Conservation (phyloP, 2,329 filamentous ascomycete genomes). For the Talaromyces albobiverticillius region DNA sequence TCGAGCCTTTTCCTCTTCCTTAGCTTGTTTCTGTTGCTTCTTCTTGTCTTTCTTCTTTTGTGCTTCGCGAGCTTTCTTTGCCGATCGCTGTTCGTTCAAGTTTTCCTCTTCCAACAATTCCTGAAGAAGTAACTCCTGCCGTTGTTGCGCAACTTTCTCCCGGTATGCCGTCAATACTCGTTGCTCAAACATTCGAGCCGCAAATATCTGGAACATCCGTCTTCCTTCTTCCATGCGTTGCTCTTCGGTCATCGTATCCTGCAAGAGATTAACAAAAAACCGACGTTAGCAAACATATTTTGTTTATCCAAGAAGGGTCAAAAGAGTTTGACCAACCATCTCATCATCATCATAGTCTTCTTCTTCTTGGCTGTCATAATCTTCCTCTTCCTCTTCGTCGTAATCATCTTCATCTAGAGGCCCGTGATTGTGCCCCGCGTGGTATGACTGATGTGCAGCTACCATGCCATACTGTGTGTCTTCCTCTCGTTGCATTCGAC, state of each 20-base stretch:
- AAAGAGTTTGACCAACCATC: conserved; percentile 47
- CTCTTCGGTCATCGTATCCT: conserved; percentile 97
- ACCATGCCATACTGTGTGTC: conserved; percentile 71
- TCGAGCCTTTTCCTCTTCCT: conserved; percentile 85
- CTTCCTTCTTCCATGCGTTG: conserved; percentile 98
- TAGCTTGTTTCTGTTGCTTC: conserved; percentile 78
- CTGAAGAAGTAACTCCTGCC: conserved; percentile 84
- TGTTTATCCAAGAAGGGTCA: conserved; percentile 29
- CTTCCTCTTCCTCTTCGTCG: conserved; percentile 75
- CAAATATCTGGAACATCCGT: conserved; percentile 99
- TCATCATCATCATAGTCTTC: conserved; percentile 66
- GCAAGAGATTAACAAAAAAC: conserved; percentile 15
- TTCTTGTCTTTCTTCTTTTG: conserved; percentile 96
- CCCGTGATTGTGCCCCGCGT: conserved; percentile 72
- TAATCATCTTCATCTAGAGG: conserved; percentile 73
- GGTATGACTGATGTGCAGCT: conserved; percentile 55
- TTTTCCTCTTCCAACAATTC: conserved; percentile 84
- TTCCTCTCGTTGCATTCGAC: conserved; percentile 94
- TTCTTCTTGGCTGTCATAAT: conserved; percentile 61
- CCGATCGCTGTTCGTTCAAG: conserved; percentile 73
- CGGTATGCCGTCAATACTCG: conserved; percentile 94
- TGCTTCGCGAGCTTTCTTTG: conserved; percentile 89
- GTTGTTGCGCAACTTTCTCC: conserved; percentile 92
- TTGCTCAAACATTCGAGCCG: conserved; percentile 98
- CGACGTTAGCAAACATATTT: conserved; percentile 20